Base-by-base conservation (phyloP, 164 flowering plant species). In the Tinospora cordifolia region DNA sequence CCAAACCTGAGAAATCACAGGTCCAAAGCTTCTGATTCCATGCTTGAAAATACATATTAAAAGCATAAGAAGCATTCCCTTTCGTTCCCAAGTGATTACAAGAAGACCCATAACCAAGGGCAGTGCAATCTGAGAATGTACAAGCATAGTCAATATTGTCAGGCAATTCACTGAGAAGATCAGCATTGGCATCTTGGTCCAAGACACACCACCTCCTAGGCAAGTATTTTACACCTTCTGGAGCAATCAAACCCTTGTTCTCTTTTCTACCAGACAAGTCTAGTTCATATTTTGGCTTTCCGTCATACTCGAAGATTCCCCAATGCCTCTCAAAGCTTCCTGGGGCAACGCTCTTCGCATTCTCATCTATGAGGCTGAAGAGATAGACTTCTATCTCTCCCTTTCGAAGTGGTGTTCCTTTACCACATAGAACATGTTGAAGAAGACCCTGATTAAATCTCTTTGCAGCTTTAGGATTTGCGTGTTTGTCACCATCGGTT, bases 271-370 rank as follows among this genome's bases (percentile, higher is more conserved):
- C 92, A 49, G 89, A 75, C 62, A 88, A 70, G 69, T 90, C 93
- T 27, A 94, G 49, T 46, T 83, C 87, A 66, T 92, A 92, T 66
- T 94, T 94, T 2, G 95, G 92, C 76, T 83, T 89, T 25, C 99
- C 97, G 65, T 94, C 97, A 38, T 64, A 92, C 80, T 88, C 93
- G 39, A 90, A 94, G 12, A 94, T 72, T 21, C 97, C 98, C 98
- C 98, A 94, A 17, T 92, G 98, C 81, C 97, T 78, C 84, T 94
- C 97, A 62, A 92, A 94, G 70, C 68, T 75, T 0, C 98, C 98
- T 0, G 98, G 97, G 0, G 77, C 90, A 47, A 90, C 80, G 77
- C 91, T 87, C 64, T 94, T 94, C 15, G 80, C 77, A 57, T 86
- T 75, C 75, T 94, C 97, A 57, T 92, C 98, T 1, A 89, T 72